Percentiles rank a stretch among this genome's conserved stretches.
phyloP scores from a whole-genome alignment of 129 eudicot species.

The Helianthus tuberosus region DNA sequence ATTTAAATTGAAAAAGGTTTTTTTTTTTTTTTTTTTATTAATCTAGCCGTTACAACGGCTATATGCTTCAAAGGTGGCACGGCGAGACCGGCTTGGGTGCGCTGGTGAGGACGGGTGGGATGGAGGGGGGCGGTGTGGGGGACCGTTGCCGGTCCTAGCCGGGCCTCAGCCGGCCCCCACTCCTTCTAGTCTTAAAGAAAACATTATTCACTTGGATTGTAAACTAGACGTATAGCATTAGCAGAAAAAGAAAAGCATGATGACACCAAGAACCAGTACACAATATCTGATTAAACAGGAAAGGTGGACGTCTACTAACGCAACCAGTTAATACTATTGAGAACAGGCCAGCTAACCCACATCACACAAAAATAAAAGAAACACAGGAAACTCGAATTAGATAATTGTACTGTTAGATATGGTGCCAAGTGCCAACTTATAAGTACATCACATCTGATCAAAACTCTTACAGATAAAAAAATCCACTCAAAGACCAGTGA shows the following conservation, averaged over 20 bases:
- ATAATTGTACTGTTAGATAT: not conserved
- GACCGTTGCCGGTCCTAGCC: too few species aligned
- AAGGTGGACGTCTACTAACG: not conserved
- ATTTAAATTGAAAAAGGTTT: too few species aligned
- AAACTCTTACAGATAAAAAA: not conserved
- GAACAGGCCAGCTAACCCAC: not conserved
- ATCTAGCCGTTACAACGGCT: too few species aligned
- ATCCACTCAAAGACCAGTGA: constrained; percentile 1
- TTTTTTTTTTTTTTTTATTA: too few species aligned
- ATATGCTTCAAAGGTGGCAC: too few species aligned
- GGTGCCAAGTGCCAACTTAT: not conserved
- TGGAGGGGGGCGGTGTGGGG: too few species aligned
- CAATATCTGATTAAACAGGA: constrained; percentile 1
- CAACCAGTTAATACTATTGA: constrained; percentile 13
- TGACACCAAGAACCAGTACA: constrained; percentile 16
- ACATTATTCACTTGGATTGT: not conserved
- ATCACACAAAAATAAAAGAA: not conserved
- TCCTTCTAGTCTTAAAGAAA: too few species aligned
- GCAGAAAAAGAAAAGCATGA: not conserved
- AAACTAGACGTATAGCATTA: constrained; percentile 3
- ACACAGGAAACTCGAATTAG: not conserved
- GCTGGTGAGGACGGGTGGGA: too few species aligned
- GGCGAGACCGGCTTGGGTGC: too few species aligned
- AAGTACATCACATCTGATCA: constrained; percentile 17
- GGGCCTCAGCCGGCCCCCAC: too few species aligned